Percentiles rank a stretch among this genome's conserved stretches.
Evolutionary conservation across 73 alveolate genomes (phyloP).

Genomic region (Paramecium tetraurelia): DNA sequence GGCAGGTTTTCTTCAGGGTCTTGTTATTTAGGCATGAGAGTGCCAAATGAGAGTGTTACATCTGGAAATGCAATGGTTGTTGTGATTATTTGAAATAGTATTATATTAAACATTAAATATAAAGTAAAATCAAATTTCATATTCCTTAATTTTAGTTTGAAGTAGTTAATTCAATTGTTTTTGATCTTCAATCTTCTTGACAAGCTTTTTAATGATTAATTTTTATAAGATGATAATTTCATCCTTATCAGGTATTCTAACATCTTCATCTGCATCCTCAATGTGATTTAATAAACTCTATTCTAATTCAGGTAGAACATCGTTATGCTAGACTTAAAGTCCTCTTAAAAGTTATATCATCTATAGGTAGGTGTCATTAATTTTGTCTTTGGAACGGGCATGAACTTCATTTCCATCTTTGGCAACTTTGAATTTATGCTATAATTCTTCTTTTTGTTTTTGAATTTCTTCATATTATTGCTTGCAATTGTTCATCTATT

Average conservation of each 20-base stretch:
- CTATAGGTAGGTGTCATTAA: conserved; percentile 17
- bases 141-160: not conserved
- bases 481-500: not conserved
- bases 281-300: not conserved
- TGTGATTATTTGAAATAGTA: not conserved
- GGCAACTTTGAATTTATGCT: not conserved
- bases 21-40: not conserved
- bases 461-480: not conserved
- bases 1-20: not conserved
- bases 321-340: not conserved
- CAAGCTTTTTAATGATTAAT: conserved; percentile 20
- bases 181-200: conserved; percentile 5
- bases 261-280: not conserved
- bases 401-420: not conserved
- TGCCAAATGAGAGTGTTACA: not conserved
- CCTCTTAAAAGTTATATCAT: conserved; percentile 9
- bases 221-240: not conserved
- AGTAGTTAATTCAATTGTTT: conserved; percentile 1
- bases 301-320: conserved; percentile 14
- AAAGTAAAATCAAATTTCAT: not conserved
- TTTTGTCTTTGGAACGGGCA: not conserved
- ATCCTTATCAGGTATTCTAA: not conserved
- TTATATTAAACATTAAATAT: not conserved
- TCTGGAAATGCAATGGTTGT: not conserved
- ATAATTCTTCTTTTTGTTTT: not conserved